phyloP scores from a whole-genome alignment of 148 eudicot genomes.

The Cornus florida region DNA sequence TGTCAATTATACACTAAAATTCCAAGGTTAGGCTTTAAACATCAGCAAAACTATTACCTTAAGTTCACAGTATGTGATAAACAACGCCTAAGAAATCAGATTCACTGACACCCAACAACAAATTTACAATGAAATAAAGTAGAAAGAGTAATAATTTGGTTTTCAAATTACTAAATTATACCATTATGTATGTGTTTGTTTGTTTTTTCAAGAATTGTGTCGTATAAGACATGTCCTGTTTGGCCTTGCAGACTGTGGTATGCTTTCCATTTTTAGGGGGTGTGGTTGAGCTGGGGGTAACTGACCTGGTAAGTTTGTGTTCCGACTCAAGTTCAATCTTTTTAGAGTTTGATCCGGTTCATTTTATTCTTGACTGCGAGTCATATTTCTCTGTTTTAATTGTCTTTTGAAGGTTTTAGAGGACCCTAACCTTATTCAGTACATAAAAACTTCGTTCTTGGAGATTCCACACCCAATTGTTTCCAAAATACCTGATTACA shows the following conservation, averaged over 20 bases:
- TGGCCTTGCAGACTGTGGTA: slow-evolving; percentile 57
- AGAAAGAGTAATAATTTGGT: too few species aligned
- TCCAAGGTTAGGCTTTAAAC: too few species aligned
- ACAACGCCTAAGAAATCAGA: too few species aligned
- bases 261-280: slow-evolving; percentile 74
- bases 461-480: slow-evolving; percentile 24
- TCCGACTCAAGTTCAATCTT: background rate
- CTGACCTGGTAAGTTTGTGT: slow-evolving; percentile 49
- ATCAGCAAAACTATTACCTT: background rate
- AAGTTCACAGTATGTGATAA: background rate
- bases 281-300: slow-evolving; percentile 62
- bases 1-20: too few species aligned
- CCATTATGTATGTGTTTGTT: background rate
- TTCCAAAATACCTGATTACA: slow-evolving; percentile 18
- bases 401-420: slow-evolving; percentile 49
- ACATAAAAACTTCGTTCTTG: slow-evolving; percentile 36
- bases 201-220: background rate
- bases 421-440: slow-evolving; percentile 50
- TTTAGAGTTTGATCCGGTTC: background rate
- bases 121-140: too few species aligned
- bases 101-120: background rate
- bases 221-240: background rate
- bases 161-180: too few species aligned
- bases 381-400: background rate
- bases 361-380: background rate